phyloP scores from a whole-genome alignment of 768 basidiomycete genomes.

The Kwoniella bestiolae region DNA sequence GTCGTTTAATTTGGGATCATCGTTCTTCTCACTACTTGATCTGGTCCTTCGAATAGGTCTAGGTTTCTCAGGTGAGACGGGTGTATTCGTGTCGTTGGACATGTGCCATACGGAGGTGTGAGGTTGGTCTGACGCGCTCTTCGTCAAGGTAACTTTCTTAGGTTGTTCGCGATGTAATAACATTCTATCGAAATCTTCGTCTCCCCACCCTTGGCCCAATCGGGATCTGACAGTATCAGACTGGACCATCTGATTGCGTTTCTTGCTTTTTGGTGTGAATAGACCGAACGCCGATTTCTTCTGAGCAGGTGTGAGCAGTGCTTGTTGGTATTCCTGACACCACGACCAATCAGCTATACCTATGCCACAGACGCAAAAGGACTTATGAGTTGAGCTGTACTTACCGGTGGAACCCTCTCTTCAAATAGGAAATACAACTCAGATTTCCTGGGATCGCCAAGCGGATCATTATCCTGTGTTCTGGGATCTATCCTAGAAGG shows the following conservation, averaged over 20 bases:
- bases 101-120: conserved; percentile 29
- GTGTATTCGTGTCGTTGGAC: conserved; percentile 3
- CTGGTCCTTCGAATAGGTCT: background rate
- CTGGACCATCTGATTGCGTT: background rate
- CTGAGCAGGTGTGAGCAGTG: conserved; percentile 41
- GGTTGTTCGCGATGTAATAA: conserved; percentile 37
- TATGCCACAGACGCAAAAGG: conserved; percentile 49
- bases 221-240: conserved; percentile 3
- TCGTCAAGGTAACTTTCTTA: conserved; percentile 44
- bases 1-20: conserved; percentile 20
- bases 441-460: conserved; percentile 71
- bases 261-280: conserved; percentile 30
- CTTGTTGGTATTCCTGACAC: conserved; percentile 51
- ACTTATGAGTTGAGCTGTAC: conserved; percentile 60
- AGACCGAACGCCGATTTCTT: conserved; percentile 37
- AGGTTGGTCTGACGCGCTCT: conserved; percentile 25
- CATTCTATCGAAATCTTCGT: conserved; percentile 52
- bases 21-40: background rate
- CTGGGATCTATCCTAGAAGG: conserved; percentile 56
- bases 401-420: conserved; percentile 78
- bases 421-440: conserved; percentile 81
- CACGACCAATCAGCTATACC: background rate
- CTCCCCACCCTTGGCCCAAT: conserved; percentile 12
- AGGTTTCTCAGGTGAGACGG: conserved; percentile 10
- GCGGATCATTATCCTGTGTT: conserved; percentile 35